These are phyloP conservation scores for Plasmodium fragile DNA, from an alignment of 169 alveolate species.

Conservation along the genomic window DNA sequence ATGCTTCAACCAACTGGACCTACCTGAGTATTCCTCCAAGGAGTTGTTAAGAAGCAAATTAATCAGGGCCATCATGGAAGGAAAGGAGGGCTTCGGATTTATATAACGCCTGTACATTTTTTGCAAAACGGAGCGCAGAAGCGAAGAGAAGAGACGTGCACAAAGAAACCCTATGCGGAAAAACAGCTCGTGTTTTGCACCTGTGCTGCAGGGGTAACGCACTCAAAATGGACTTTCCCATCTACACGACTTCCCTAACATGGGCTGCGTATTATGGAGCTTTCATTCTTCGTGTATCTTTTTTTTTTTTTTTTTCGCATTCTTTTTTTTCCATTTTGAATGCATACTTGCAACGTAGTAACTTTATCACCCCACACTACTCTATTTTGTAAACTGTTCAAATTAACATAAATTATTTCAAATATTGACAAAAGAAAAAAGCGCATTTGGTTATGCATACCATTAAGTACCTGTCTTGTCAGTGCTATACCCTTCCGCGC, in stretches of 20 bases:
- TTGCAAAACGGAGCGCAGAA: neutral
- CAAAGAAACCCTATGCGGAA: neutral
- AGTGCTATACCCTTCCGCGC: neutral
- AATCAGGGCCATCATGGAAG: constrained; percentile 94
- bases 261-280: neutral
- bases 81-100: constrained; percentile 98
- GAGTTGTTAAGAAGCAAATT: constrained; percentile 93
- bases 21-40: constrained; percentile 97
- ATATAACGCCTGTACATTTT: constrained; percentile 77
- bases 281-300: neutral
- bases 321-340: neutral
- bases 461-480: neutral
- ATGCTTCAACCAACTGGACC: constrained; percentile 97
- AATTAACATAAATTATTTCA: neutral
- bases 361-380: neutral
- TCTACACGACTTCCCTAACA: neutral
- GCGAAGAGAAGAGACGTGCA: neutral
- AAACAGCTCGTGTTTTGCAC: neutral
- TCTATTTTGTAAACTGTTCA: neutral
- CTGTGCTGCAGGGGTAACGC: neutral
- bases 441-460: neutral
- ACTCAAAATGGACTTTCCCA: neutral
- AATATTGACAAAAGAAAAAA: neutral
- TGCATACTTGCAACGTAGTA: neutral
- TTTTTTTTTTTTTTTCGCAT: no score